A percentile compares a stretch with the other conserved stretches of the same genome.
phyloP scores from a whole-genome alignment of 2,329 filamentous ascomycete species.

The Magnaporthales sp. region DNA sequence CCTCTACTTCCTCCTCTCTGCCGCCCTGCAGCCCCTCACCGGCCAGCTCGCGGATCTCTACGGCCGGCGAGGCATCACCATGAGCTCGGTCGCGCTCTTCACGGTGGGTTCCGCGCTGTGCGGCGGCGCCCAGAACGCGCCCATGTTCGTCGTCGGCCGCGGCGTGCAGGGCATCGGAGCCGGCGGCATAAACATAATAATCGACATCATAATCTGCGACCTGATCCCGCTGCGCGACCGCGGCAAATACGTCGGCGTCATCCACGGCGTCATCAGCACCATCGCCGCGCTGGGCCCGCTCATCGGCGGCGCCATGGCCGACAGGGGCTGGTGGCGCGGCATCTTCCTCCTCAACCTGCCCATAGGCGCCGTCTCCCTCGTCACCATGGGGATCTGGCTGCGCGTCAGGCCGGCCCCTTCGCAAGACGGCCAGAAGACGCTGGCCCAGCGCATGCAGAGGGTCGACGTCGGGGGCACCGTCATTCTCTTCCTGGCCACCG shows the following conservation, averaged over 20 bases:
- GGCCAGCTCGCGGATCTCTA: conserved; percentile 28
- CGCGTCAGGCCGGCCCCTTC: too few relatives aligned
- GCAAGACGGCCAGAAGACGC: not conserved
- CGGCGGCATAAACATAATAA: conserved; percentile 24
- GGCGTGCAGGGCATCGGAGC: conserved; percentile 38
- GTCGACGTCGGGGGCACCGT: conserved; percentile 12
- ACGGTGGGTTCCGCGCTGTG: conserved; percentile 30
- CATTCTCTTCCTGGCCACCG: not conserved
- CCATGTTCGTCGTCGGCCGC: conserved; percentile 39
- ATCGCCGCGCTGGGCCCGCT: conserved; percentile 40
- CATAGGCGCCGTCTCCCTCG: not conserved
- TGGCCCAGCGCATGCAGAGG: not conserved
- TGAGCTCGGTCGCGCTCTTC: conserved; percentile 1
- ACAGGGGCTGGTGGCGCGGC: conserved; percentile 38
- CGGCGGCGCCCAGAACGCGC: conserved; percentile 32
- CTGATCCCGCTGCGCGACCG: conserved; percentile 13
- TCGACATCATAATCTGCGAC: conserved; percentile 17
- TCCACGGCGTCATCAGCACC: conserved; percentile 37
- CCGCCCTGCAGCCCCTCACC: conserved; percentile 37
- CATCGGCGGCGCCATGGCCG: conserved; percentile 24
- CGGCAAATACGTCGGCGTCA: conserved; percentile 30
- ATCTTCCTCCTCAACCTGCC: conserved; percentile 19
- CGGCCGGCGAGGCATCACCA: conserved; percentile 4
- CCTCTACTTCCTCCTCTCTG: conserved; percentile 15
- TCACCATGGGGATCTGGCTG: too few relatives aligned